Evolutionary conservation across 177 flowering plant species (phyloP).

Genomic region (Telopea speciosissima): DNA sequence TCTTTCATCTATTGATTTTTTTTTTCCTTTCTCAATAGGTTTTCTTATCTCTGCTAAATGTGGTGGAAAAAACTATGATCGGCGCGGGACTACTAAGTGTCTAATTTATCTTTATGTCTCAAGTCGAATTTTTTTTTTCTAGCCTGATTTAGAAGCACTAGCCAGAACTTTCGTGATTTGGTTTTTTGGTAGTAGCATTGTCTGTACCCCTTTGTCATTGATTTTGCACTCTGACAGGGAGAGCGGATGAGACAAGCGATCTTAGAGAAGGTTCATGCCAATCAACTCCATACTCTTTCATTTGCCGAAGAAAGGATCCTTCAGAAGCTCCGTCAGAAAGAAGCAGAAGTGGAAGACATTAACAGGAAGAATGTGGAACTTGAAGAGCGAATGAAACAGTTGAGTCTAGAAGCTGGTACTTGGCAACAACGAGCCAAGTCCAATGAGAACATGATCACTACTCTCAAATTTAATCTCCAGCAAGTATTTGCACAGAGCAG

Average conservation of each 20-base stretch:
- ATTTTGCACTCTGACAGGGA: conserved; percentile 31
- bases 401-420: conserved; percentile 49
- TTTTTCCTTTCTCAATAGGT: neutral
- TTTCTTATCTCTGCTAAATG: neutral
- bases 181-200: neutral
- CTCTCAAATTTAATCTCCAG: conserved; percentile 63
- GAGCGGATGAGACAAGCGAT: conserved; percentile 61
- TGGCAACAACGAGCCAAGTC: conserved; percentile 76
- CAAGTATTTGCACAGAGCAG: conserved; percentile 54
- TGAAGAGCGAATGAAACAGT: conserved; percentile 55
- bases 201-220: neutral
- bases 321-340: conserved; percentile 65
- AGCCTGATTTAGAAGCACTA: too few species aligned
- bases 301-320: conserved; percentile 48
- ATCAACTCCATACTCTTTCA: conserved; percentile 56
- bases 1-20: neutral
- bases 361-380: conserved; percentile 67
- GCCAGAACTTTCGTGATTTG: neutral
- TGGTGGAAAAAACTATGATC: too few species aligned
- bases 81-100: too few species aligned
- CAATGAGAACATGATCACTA: conserved; percentile 57
- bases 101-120: too few species aligned
- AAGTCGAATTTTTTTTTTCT: too few species aligned
- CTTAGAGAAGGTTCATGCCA: conserved; percentile 58
- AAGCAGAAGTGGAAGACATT: conserved; percentile 58